phyloP scores from a whole-genome alignment of 441 rosid species.

The Erysimum pusillum region DNA sequence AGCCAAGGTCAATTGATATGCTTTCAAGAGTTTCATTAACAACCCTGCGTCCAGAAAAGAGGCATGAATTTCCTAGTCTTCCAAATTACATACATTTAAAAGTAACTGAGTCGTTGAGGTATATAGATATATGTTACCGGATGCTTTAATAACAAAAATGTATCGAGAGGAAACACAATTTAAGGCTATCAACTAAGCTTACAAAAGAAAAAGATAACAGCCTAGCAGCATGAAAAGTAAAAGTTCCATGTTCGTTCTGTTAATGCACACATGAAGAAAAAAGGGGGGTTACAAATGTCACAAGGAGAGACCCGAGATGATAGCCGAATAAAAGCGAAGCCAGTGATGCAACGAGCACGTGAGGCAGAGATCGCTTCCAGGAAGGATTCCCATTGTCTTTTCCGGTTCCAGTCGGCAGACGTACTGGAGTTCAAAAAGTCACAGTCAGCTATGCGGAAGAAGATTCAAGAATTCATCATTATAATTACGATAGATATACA shows the following conservation, averaged over 20 bases:
- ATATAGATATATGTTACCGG: not conserved
- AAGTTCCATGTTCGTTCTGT: not conserved
- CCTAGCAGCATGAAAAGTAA: slow-evolving; percentile 17
- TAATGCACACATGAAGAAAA: slow-evolving; percentile 2
- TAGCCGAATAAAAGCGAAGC: slow-evolving; percentile 75
- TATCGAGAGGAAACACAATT: slow-evolving; percentile 27
- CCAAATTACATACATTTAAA: slow-evolving; percentile 20
- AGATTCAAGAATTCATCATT: not conserved
- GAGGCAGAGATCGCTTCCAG: slow-evolving; percentile 75
- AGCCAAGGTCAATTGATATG: slow-evolving; percentile 74
- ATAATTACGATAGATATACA: slow-evolving; percentile 3
- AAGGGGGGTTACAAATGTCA: not conserved
- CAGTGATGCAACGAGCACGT: slow-evolving; percentile 69
- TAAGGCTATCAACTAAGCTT: slow-evolving; percentile 5
- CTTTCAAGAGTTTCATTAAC: slow-evolving; percentile 81
- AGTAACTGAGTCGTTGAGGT: not conserved
- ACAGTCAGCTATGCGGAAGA: slow-evolving; percentile 32
- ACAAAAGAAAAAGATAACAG: slow-evolving; percentile 6
- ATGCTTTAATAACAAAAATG: not conserved
- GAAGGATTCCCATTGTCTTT: slow-evolving; percentile 75
- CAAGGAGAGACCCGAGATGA: slow-evolving; percentile 68
- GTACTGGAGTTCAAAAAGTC: slow-evolving; percentile 49
- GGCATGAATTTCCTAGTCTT: slow-evolving; percentile 15
- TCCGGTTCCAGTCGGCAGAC: slow-evolving; percentile 59
- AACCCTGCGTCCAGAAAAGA: slow-evolving; percentile 58